phyloP scores from a whole-genome alignment of 1,139 yeast species.

The Candida sanyaensis region DNA sequence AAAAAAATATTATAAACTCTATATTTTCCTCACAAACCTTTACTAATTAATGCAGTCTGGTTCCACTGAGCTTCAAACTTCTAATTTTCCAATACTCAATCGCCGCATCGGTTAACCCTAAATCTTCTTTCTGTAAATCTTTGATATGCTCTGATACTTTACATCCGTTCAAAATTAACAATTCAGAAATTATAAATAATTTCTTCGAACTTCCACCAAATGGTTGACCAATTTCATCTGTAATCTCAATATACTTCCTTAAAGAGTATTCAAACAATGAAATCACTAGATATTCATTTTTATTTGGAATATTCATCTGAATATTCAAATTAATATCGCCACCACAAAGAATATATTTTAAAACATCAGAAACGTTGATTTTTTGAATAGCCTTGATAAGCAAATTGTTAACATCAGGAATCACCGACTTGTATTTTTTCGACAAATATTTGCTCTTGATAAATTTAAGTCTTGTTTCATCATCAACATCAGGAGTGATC shows the following conservation, averaged over 20 bases:
- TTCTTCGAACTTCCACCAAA: constrained; percentile 16
- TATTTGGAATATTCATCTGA: constrained; percentile 26
- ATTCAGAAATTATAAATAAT: constrained; percentile 72
- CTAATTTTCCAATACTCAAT: constrained; percentile 52
- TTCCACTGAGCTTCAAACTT: constrained; percentile 30
- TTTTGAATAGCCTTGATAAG: constrained; percentile 51
- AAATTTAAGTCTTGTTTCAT: constrained; percentile 41
- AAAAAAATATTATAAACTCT: too few relatives aligned
- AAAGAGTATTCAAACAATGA: constrained; percentile 63
- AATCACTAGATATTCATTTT: constrained; percentile 28
- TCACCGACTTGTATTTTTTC: constrained; percentile 34
- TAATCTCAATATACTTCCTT: constrained; percentile 44
- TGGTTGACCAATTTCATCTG: constrained; percentile 15
- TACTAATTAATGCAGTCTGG: background rate
- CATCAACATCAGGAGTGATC: constrained; percentile 28
- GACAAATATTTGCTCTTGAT: constrained; percentile 53
- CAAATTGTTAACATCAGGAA: constrained; percentile 26
- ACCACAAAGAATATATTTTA: constrained; percentile 50
- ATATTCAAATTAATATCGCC: constrained; percentile 47
- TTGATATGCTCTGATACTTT: constrained; percentile 18
- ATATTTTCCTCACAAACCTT: too few relatives aligned
- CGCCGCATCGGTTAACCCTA: constrained; percentile 47
- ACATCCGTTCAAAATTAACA: constrained; percentile 68
- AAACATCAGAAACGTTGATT: constrained; percentile 48
- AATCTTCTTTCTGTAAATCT: constrained; percentile 27